A percentile compares a stretch with the other conserved stretches of the same genome.
Conservation (phyloP, 2,329 filamentous ascomycete species). For the Catunica adiposa region DNA sequence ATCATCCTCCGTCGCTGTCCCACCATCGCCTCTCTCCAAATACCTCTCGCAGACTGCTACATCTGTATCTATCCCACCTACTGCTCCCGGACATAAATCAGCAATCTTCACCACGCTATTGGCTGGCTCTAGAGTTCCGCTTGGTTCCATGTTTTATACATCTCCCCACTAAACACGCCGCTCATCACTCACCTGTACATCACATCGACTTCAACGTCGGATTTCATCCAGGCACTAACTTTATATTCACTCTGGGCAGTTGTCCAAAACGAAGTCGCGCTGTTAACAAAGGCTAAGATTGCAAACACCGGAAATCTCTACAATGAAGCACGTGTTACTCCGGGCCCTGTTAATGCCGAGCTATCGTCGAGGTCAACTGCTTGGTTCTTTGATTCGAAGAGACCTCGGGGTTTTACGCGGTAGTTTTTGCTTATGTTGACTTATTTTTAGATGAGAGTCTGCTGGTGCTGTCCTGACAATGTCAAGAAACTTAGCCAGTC, state of each 20-base stretch:
- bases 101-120: constrained; percentile 68
- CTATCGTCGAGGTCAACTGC: constrained; percentile 23
- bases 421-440: constrained; percentile 79
- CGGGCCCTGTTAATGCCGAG: constrained; percentile 28
- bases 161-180: constrained; percentile 48
- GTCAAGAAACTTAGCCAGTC: no score
- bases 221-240: constrained; percentile 45
- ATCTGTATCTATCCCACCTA: constrained; percentile 29
- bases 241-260: constrained; percentile 52
- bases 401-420: constrained; percentile 71
- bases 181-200: constrained; percentile 62
- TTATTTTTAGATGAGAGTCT: constrained; percentile 51
- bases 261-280: constrained; percentile 57
- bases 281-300: constrained; percentile 30
- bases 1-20: constrained; percentile 17
- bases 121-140: constrained; percentile 59
- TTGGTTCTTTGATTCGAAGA: constrained; percentile 34
- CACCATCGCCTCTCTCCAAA: constrained; percentile 35
- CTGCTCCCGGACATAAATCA: constrained; percentile 29
- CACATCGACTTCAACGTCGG: constrained; percentile 39
- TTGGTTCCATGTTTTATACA: constrained; percentile 73
- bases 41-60: constrained; percentile 32
- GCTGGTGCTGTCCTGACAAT: no score
- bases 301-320: constrained; percentile 26
- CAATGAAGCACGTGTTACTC: constrained; percentile 27